phyloP scores from a whole-genome alignment of 1,139 yeast species.

The Debaryomycetaceae sp. region DNA sequence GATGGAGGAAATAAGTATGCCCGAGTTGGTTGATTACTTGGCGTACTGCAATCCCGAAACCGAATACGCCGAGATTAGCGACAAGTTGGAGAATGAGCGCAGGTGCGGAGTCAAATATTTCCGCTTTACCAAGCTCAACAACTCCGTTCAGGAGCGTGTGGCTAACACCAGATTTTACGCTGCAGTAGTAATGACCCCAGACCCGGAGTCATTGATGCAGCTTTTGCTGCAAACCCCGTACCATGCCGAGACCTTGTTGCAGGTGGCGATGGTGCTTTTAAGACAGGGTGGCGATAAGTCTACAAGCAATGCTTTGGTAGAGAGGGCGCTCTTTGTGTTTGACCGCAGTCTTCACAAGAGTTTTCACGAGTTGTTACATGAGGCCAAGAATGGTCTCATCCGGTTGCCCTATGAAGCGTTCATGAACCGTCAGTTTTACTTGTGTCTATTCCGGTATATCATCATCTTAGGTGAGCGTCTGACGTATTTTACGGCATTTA shows the following conservation, averaged over 20 bases:
- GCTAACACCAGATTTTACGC: constrained; percentile 63
- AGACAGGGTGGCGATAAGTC: constrained; percentile 74
- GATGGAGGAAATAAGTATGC: constrained; percentile 51
- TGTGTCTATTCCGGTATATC: constrained; percentile 70
- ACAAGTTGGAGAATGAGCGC: constrained; percentile 41
- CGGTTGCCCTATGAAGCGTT: constrained; percentile 75
- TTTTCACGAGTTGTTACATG: constrained; percentile 42
- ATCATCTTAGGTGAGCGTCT: constrained; percentile 72
- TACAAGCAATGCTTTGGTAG: constrained; percentile 66
- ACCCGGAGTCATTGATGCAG: constrained; percentile 62
- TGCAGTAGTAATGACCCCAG: constrained; percentile 64
- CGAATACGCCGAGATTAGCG: constrained; percentile 10
- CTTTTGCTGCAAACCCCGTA: constrained; percentile 61
- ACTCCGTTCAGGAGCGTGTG: constrained; percentile 34
- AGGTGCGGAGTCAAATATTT: constrained; percentile 53
- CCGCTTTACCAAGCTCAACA: constrained; percentile 37
- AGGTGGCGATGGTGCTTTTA: constrained; percentile 68
- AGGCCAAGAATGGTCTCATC: constrained; percentile 53
- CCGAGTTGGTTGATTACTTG: constrained; percentile 20
- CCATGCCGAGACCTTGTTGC: constrained; percentile 74
- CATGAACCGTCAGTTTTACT: constrained; percentile 72
- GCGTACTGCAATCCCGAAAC: background rate
- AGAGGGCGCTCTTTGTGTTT: constrained; percentile 72
- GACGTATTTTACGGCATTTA: constrained; percentile 70
- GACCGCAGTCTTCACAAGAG: constrained; percentile 51